phyloP scores from a whole-genome alignment of 2,329 filamentous ascomycete genomes.

The Madurella mycetomatis region DNA sequence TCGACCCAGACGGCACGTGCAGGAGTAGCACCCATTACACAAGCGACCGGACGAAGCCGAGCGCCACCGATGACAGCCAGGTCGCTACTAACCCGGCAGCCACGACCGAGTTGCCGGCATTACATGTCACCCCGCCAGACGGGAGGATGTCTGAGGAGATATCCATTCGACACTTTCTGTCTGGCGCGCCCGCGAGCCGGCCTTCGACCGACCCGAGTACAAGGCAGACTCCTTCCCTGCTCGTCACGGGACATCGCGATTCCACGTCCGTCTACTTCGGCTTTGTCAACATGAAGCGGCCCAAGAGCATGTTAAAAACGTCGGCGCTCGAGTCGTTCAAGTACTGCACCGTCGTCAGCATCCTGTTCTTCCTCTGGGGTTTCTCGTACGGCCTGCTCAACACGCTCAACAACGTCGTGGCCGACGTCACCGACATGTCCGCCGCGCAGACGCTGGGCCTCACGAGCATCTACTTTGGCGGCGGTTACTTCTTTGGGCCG shows the following conservation, averaged over 20 bases:
- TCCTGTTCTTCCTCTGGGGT: slow-evolving; percentile 85
- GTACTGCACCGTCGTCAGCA: slow-evolving; percentile 69
- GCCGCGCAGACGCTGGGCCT: slow-evolving; percentile 61
- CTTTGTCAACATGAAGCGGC: slow-evolving; percentile 66
- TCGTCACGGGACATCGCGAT: not conserved
- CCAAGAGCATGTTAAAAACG: slow-evolving; percentile 66
- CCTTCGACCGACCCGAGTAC: not conserved
- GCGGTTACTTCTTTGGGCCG: slow-evolving; percentile 65
- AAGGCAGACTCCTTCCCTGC: not conserved
- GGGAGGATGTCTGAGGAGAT: slow-evolving; percentile 17
- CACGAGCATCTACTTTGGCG: slow-evolving; percentile 66
- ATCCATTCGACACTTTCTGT: slow-evolving; percentile 23
- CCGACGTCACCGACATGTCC: slow-evolving; percentile 57
- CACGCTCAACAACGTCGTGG: slow-evolving; percentile 69
- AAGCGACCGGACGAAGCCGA: slow-evolving; percentile 13
- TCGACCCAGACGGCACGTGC: slow-evolving; percentile 46
- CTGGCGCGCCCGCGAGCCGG: not conserved
- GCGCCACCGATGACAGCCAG: slow-evolving; percentile 23
- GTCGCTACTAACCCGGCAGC: not conserved
- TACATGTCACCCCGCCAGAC: slow-evolving; percentile 2
- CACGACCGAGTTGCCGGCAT: not conserved
- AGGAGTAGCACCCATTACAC: slow-evolving; percentile 26
- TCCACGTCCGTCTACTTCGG: slow-evolving; percentile 59
- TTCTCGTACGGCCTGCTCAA: slow-evolving; percentile 86
- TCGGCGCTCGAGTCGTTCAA: slow-evolving; percentile 62